Base-by-base conservation (phyloP, 2,329 filamentous ascomycete species). In the Colletotrichum kahawae region DNA sequence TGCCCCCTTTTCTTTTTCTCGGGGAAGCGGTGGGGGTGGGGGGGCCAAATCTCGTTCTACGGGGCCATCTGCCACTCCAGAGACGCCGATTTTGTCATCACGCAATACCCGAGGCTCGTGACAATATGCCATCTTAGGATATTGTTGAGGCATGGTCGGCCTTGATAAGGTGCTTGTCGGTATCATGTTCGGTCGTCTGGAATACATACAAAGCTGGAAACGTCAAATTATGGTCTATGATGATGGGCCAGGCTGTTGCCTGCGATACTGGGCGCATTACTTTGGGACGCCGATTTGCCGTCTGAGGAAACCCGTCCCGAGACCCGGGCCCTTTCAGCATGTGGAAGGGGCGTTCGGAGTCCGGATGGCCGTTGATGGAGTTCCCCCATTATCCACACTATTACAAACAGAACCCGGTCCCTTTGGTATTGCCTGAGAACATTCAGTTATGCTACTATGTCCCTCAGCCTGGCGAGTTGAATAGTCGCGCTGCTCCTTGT, bases 11-110 rank as follows among this genome's bases (percentile, higher is more conserved):
- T 48, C 18, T 2, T 43, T 43, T 43, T 21, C 43, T 48, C 43
- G 43, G 43, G 43, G 43, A 48, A 4, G n/a, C 21, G 43, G 43
- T 21, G 43, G 43, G 43, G 18, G n/a, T 48, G 43, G 43, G 10
- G 43, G 43, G 0, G 43, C 43, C 10, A 21, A 48, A 48, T 21
- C 43, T 48, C 43, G n/a, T 48, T 7, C 0, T 18, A 43, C 0
- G 0, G 0, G 1, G n/a, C 18, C 43, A 48, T n/a, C 43, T 48
- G 0, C 43, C 0, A 4, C 18, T 48, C 10, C 0, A 18, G n/a
- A 4, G 9, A 48, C 10, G 6, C 18, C 43, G n/a, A 21, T 0
- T 48, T 4, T 7, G 8, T 0, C 43, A 48, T 13, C 43, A 1
- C 43, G 10, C 43, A 48, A 48, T 48, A n/a, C 12, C 43, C 43